These are phyloP conservation scores for Penicillium aurantiogriseum DNA, from an alignment of 2,329 filamentous ascomycete species.

Conservation along the genomic window DNA sequence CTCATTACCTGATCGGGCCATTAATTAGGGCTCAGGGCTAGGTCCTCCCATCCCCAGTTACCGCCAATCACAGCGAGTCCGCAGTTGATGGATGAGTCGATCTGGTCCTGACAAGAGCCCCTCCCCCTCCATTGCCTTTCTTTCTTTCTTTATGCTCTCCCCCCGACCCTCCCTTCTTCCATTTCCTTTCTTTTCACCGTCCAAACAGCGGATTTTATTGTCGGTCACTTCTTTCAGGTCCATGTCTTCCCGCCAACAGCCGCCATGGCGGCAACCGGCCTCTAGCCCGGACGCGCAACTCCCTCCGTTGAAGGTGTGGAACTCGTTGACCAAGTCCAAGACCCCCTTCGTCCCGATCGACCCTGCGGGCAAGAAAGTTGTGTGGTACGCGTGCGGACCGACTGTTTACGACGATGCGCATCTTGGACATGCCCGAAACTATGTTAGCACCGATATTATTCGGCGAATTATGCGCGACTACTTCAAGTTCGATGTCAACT, in stretches of 20 bases:
- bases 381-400: slow-evolving; percentile 87
- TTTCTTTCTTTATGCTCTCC: slow-evolving; percentile 29
- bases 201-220: slow-evolving; percentile 17
- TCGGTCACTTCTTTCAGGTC: slow-evolving; percentile 18
- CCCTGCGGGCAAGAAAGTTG: slow-evolving; percentile 64
- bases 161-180: slow-evolving; percentile 18
- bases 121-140: slow-evolving; percentile 21
- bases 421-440: slow-evolving; percentile 82
- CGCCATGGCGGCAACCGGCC: slow-evolving; percentile 45
- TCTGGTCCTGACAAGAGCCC: slow-evolving; percentile 18
- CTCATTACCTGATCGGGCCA: slow-evolving; percentile 17
- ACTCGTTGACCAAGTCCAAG: slow-evolving; percentile 73
- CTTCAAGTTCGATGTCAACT: slow-evolving; percentile 77
- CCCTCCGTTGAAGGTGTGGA: slow-evolving; percentile 71
- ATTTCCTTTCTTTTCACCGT: slow-evolving; percentile 7
- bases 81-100: slow-evolving; percentile 22
- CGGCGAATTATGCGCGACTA: slow-evolving; percentile 78
- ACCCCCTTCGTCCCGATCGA: slow-evolving; percentile 73
- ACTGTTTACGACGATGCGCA: slow-evolving; percentile 83
- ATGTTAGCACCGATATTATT: slow-evolving; percentile 86
- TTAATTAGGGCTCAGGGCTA: slow-evolving; percentile 27
- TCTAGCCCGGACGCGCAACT: slow-evolving; percentile 35
- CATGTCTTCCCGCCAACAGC: slow-evolving; percentile 44
- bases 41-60: slow-evolving; percentile 1
- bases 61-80: slow-evolving; percentile 23